These are phyloP conservation scores for Plasmodium falciparum DNA, from an alignment of 169 alveolate genomes.

Conservation along the genomic window DNA sequence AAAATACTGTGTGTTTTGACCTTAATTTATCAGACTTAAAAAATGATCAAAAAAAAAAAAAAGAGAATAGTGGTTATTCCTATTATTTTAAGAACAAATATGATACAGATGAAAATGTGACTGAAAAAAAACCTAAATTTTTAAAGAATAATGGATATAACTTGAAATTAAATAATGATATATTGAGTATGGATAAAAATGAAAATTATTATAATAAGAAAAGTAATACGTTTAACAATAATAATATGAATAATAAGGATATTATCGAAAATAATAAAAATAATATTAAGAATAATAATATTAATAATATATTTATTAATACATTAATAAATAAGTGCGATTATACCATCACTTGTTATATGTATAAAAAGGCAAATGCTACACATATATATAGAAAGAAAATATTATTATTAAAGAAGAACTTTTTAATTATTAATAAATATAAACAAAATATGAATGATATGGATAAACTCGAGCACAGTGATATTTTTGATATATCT, in stretches of 20 bases:
- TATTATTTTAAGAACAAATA: no score
- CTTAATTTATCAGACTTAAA: neutral
- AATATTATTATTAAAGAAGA: slow-evolving; percentile 40
- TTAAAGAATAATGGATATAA: neutral
- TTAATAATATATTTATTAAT: slow-evolving; percentile 30
- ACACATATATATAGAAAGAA: slow-evolving; percentile 71
- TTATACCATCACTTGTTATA: slow-evolving; percentile 65
- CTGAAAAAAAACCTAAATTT: no score
- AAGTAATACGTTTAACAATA: neutral
- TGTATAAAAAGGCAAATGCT: slow-evolving; percentile 62
- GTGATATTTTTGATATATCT: slow-evolving; percentile 56
- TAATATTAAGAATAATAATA: neutral
- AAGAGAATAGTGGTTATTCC: neutral
- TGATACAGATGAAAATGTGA: no score
- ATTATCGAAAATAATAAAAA: neutral
- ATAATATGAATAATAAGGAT: neutral
- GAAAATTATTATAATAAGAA: neutral
- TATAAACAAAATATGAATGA: slow-evolving; percentile 49
- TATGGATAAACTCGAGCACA: slow-evolving; percentile 26
- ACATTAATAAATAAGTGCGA: slow-evolving; percentile 51
- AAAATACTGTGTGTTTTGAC: no score
- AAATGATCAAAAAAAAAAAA: neutral
- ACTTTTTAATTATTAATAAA: slow-evolving; percentile 50
- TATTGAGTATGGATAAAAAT: neutral
- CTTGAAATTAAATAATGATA: neutral